Evolutionary conservation across 306 rosid genomes (phyloP).

Genomic region (Quercus engelmannii): DNA sequence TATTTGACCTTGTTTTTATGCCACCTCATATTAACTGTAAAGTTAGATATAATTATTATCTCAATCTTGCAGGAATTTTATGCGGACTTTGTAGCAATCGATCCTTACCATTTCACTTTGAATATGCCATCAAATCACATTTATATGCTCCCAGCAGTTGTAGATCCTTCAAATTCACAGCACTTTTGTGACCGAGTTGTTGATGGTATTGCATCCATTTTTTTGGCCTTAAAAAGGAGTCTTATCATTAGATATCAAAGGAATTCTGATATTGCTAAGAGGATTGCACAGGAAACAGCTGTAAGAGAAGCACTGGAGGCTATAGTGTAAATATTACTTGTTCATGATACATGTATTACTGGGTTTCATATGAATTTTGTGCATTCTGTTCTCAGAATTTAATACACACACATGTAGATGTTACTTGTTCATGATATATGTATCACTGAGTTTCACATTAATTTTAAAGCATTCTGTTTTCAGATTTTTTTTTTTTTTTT

Average conservation of each 20-base stretch:
- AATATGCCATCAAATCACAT: slow-evolving; percentile 67
- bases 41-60: slow-evolving; percentile 27
- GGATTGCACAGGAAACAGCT: slow-evolving; percentile 85
- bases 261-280: slow-evolving; percentile 82
- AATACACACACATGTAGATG: no score
- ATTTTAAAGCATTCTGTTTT: no score
- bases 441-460: no score
- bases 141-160: slow-evolving; percentile 92
- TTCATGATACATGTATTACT: no score
- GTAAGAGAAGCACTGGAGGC: slow-evolving; percentile 36
- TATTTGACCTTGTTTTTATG: background rate
- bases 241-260: slow-evolving; percentile 89
- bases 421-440: no score
- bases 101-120: slow-evolving; percentile 86
- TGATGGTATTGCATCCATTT: slow-evolving; percentile 83
- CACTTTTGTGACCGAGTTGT: slow-evolving; percentile 70
- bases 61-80: slow-evolving; percentile 76
- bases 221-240: slow-evolving; percentile 82
- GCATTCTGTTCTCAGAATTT: background rate
- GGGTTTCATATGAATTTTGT: background rate
- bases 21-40: slow-evolving; percentile 12
- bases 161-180: slow-evolving; percentile 71
- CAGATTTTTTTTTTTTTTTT: no score
- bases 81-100: slow-evolving; percentile 79
- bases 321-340: background rate